These are phyloP conservation scores for Microdochium nivale DNA, from an alignment of 2,329 filamentous ascomycete species.

Conservation along the genomic window DNA sequence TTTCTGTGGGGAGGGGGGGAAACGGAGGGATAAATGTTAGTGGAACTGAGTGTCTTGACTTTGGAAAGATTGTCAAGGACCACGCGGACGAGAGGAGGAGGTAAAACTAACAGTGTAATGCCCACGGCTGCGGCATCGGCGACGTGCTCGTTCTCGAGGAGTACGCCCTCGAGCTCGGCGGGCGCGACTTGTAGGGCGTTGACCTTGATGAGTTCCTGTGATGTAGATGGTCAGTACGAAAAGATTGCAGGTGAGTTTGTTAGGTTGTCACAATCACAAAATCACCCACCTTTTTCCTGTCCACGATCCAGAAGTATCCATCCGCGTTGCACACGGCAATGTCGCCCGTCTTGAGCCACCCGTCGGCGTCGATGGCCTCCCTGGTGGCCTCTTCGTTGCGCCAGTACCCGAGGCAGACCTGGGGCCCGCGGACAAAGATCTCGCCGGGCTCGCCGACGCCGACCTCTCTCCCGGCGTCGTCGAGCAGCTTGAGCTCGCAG, in stretches of 20 bases:
- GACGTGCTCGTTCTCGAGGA: slow-evolving; percentile 41
- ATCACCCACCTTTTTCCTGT: slow-evolving; percentile 38
- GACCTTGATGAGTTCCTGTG: slow-evolving; percentile 49
- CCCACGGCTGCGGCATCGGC: slow-evolving; percentile 48
- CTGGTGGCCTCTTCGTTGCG: slow-evolving; percentile 43
- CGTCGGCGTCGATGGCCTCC: slow-evolving; percentile 38
- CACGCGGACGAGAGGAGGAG: background rate
- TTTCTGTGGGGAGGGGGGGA: slow-evolving; percentile 26
- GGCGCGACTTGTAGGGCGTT: slow-evolving; percentile 53
- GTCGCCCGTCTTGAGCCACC: slow-evolving; percentile 54
- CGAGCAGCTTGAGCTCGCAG: slow-evolving; percentile 41
- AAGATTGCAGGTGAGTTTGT: too few species aligned
- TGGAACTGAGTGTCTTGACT: background rate
- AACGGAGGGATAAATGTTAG: too few species aligned
- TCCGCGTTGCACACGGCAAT: slow-evolving; percentile 38
- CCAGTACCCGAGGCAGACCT: slow-evolving; percentile 52
- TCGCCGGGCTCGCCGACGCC: slow-evolving; percentile 39
- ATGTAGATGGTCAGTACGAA: too few species aligned
- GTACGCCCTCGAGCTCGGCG: slow-evolving; percentile 44
- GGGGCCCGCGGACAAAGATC: slow-evolving; percentile 44
- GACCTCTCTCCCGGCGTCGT: slow-evolving; percentile 43
- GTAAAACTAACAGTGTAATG: slow-evolving; percentile 31
- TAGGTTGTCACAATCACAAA: too few species aligned
- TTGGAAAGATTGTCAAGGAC: background rate
- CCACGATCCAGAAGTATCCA: slow-evolving; percentile 41